These are phyloP conservation scores for Suillus sp. DNA, from an alignment of 768 basidiomycete genomes.

Conservation along the genomic window DNA sequence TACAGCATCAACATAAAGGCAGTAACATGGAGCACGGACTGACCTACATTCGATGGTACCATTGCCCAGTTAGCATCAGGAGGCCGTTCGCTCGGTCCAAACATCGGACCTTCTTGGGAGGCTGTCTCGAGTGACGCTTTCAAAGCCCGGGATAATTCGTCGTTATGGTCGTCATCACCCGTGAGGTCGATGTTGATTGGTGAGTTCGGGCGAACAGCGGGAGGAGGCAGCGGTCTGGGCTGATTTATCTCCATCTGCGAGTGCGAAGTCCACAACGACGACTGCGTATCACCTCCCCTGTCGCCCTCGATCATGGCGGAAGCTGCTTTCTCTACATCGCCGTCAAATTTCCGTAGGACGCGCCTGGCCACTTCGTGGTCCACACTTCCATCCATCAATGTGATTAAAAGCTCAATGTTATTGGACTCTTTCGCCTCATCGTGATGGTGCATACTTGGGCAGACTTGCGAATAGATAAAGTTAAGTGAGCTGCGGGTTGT, in stretches of 20 bases:
- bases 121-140: slow-evolving; percentile 51
- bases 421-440: slow-evolving; percentile 33
- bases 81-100: slow-evolving; percentile 62
- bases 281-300: slow-evolving; percentile 37
- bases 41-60: slow-evolving; percentile 64
- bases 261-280: slow-evolving; percentile 14
- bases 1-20: slow-evolving; percentile 19
- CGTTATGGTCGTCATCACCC: slow-evolving; percentile 51
- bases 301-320: slow-evolving; percentile 58
- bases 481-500: neutral
- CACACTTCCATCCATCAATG: slow-evolving; percentile 42
- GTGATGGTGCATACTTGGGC: slow-evolving; percentile 7
- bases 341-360: slow-evolving; percentile 62
- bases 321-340: slow-evolving; percentile 58
- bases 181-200: slow-evolving; percentile 60
- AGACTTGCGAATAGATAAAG: neutral
- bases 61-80: slow-evolving; percentile 70
- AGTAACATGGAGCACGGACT: slow-evolving; percentile 1
- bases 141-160: slow-evolving; percentile 51
- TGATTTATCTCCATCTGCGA: slow-evolving; percentile 20
- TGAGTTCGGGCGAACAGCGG: slow-evolving; percentile 27
- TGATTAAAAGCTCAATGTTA: slow-evolving; percentile 35
- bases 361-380: slow-evolving; percentile 51
- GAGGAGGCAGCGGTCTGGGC: slow-evolving; percentile 10
- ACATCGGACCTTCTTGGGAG: slow-evolving; percentile 37